Evolutionary conservation across 345 rosid genomes (phyloP).

Genomic region (Lenwebbia sp.): DNA sequence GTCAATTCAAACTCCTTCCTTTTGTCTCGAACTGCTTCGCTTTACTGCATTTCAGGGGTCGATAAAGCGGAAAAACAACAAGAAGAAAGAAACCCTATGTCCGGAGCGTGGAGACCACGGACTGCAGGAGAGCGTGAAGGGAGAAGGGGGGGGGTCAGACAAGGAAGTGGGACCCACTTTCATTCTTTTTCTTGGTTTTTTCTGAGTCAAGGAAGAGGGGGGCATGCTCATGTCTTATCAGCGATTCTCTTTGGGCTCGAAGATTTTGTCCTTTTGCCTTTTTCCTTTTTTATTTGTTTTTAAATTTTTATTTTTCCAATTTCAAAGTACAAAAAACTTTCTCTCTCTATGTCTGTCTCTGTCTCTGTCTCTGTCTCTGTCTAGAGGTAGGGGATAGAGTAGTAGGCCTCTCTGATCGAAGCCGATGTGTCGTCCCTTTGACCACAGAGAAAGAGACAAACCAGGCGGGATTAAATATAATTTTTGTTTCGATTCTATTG

Average conservation of each 20-base stretch:
- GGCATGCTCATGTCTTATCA: constrained; percentile 14
- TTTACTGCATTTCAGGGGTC: neutral
- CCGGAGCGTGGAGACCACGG: neutral
- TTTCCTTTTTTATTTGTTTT: neutral
- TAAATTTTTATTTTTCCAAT: neutral
- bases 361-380: neutral
- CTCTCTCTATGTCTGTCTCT: neutral
- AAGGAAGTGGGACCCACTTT: neutral
- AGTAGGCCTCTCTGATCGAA: neutral
- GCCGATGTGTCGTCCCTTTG: neutral
- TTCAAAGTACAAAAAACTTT: neutral
- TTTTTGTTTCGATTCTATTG: neutral
- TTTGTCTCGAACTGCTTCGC: neutral
- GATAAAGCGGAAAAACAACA: neutral
- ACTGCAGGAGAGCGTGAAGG: neutral
- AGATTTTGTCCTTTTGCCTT: neutral
- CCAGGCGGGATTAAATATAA: neutral
- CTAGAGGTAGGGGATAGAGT: neutral
- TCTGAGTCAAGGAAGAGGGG: neutral
- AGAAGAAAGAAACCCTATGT: neutral
- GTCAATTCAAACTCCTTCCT: neutral
- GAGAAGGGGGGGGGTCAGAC: neutral
- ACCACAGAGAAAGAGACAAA: neutral
- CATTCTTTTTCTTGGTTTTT: neutral
- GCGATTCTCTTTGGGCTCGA: constrained; percentile 1